phyloP scores from a whole-genome alignment of 164 flowering plant genomes.

The Aristolochia contorta region DNA sequence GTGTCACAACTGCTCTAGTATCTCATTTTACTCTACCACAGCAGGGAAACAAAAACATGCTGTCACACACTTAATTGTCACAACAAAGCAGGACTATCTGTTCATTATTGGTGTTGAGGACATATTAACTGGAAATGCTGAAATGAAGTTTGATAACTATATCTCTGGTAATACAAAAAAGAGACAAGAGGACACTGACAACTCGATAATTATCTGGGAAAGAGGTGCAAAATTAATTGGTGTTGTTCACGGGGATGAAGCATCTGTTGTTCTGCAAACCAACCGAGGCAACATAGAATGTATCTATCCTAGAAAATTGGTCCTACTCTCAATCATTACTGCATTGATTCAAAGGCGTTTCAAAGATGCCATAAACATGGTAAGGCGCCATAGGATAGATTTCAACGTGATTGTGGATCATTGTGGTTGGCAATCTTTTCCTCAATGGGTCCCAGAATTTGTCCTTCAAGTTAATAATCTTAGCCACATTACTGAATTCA shows the following conservation, averaged over 20 bases:
- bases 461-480: slow-evolving; percentile 76
- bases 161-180: slow-evolving; percentile 27
- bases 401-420: slow-evolving; percentile 80
- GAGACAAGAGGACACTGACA: slow-evolving; percentile 33
- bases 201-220: slow-evolving; percentile 72
- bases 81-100: slow-evolving; percentile 80
- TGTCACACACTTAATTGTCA: slow-evolving; percentile 64
- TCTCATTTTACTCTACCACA: slow-evolving; percentile 69
- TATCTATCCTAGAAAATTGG: slow-evolving; percentile 86
- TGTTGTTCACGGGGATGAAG: slow-evolving; percentile 88
- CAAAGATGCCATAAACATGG: slow-evolving; percentile 83
- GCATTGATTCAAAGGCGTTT: slow-evolving; percentile 73
- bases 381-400: slow-evolving; percentile 87
- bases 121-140: slow-evolving; percentile 37
- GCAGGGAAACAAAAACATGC: slow-evolving; percentile 23
- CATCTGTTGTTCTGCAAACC: slow-evolving; percentile 75
- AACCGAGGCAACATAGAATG: slow-evolving; percentile 83
- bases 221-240: slow-evolving; percentile 78
- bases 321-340: slow-evolving; percentile 61
- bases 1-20: slow-evolving; percentile 79
- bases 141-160: slow-evolving; percentile 41
- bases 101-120: slow-evolving; percentile 54
- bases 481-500: slow-evolving; percentile 77
- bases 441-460: slow-evolving; percentile 61
- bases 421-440: slow-evolving; percentile 68